A percentile compares a stretch with the other conserved stretches of the same genome.
Conservation (phyloP, 2,329 filamentous ascomycete species). For the Fusarium torulosum region DNA sequence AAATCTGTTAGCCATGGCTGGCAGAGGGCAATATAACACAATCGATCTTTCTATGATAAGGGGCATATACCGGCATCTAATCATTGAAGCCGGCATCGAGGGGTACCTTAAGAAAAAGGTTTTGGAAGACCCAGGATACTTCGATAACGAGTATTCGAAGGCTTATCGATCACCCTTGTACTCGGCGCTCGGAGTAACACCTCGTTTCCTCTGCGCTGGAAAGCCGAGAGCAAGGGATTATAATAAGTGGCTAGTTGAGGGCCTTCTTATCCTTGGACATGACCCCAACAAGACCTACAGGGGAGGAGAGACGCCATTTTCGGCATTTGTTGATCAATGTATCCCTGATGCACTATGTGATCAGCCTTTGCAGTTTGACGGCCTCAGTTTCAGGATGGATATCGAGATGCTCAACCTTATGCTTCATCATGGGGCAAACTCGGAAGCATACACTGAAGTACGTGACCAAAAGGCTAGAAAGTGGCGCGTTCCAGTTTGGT, state of each 20-base stretch:
- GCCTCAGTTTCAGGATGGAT: background rate
- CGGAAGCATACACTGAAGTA: background rate
- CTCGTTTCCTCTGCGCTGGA: background rate
- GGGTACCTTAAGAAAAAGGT: background rate
- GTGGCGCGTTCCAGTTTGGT: constrained; percentile 11
- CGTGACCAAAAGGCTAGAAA: background rate
- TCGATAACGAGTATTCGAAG: background rate
- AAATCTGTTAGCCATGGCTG: background rate
- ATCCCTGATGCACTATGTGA: background rate
- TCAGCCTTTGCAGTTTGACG: background rate
- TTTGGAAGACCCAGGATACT: constrained; percentile 1
- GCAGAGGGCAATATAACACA: background rate
- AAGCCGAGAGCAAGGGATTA: background rate
- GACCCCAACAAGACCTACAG: constrained; percentile 4
- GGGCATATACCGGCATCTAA: constrained; percentile 10
- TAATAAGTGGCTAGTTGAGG: background rate
- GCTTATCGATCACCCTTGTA: background rate
- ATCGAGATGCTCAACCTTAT: background rate
- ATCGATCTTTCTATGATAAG: background rate
- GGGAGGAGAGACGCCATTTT: background rate
- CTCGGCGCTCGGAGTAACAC: constrained; percentile 1
- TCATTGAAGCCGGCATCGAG: constrained; percentile 6
- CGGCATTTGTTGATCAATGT: background rate
- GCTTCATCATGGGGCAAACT: constrained; percentile 1
- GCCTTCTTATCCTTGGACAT: background rate